Base-by-base conservation (phyloP, 2,329 filamentous ascomycete genomes). In the Ophiocordyceps camponoti-floridani region DNA sequence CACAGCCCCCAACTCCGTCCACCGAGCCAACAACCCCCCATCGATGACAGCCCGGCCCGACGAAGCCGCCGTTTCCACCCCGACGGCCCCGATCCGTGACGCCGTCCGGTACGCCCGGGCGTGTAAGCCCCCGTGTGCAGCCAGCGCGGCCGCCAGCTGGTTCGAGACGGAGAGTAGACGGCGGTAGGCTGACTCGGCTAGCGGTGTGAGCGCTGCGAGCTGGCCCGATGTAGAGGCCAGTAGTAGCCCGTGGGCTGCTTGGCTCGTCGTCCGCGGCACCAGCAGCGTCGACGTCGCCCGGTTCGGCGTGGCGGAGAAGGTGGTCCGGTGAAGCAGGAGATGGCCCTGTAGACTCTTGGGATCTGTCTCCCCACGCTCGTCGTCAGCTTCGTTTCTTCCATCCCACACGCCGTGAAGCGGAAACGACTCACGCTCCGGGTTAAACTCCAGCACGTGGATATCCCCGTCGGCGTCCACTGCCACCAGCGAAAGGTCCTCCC, bases 261-360 rank as follows among this genome's bases (percentile, higher is more conserved):
- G 42, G 2, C 46, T 37, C 10, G 50, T 61, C 4, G 75, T 77
- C 14, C 79, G 79, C 1, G 84, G 82, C 31, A 96, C 71, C 43
- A 95, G 75, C 18, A 81, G 77, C 52, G 87, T 81, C 35, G 73
- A 75, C 1, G 83, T 81, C 0, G 84, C 77, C 50, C 81, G 73
- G 60, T 94, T 84, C 16, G 76, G 77, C 35, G 85, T 87, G 0
- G 84, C 79, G 57, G 88, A 82, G 65, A 98, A 96, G 47, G 86
- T 84, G 44, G 84, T 85, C 47, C 84, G 79, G 61, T 89, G 85
- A 8, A 98, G 73, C 23, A 98, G 75, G 38, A 88, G 76, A 54
- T 88, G 82, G 43, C 91, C 91, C 46, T 89, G 84, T 31, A 94
- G 77, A 7, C 87, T 93, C 66, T 94, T 93, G 14, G 89, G 89